Percentiles rank a stretch among this genome's conserved stretches.
Conservation (phyloP, 495 filamentous ascomycete species). For the Penicillium salamii region DNA sequence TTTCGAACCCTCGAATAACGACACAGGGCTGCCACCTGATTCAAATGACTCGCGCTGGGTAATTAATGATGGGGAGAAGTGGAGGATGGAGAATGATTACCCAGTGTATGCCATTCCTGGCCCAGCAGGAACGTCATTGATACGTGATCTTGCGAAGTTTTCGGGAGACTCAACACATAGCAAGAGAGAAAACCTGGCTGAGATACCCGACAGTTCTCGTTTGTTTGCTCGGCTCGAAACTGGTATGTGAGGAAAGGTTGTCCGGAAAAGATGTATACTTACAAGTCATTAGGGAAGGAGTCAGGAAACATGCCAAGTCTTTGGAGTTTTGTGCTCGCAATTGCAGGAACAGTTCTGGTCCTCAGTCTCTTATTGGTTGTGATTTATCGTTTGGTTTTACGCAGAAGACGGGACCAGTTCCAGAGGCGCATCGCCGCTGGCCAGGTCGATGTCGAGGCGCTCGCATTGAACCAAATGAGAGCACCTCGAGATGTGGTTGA, state of each 20-base stretch:
- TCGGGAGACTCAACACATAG: constrained; percentile 63
- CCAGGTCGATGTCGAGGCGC: constrained; percentile 74
- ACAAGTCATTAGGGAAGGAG: not conserved
- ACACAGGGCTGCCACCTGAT: constrained; percentile 57
- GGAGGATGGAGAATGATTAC: constrained; percentile 62
- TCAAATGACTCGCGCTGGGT: constrained; percentile 60
- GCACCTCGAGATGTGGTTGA: constrained; percentile 68
- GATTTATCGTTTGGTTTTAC: constrained; percentile 72
- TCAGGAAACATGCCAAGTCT: constrained; percentile 54
- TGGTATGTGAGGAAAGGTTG: constrained; percentile 42
- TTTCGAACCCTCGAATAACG: constrained; percentile 59
- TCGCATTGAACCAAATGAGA: constrained; percentile 72
- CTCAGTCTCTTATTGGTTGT: constrained; percentile 63
- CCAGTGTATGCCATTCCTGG: constrained; percentile 86
- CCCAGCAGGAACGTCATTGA: constrained; percentile 58
- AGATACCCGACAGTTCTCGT: constrained; percentile 41
- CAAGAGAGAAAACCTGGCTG: not conserved
- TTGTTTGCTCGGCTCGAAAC: constrained; percentile 63
- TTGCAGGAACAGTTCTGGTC: constrained; percentile 68
- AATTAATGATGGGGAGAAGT: constrained; percentile 58
- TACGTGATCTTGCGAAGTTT: constrained; percentile 70
- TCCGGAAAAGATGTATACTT: not conserved
- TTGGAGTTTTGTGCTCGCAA: constrained; percentile 81
- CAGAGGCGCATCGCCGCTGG: constrained; percentile 67
- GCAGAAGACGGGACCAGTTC: constrained; percentile 59